Conservation (phyloP, 78 protist genomes). For the Dictyostelium capitatum region DNA sequence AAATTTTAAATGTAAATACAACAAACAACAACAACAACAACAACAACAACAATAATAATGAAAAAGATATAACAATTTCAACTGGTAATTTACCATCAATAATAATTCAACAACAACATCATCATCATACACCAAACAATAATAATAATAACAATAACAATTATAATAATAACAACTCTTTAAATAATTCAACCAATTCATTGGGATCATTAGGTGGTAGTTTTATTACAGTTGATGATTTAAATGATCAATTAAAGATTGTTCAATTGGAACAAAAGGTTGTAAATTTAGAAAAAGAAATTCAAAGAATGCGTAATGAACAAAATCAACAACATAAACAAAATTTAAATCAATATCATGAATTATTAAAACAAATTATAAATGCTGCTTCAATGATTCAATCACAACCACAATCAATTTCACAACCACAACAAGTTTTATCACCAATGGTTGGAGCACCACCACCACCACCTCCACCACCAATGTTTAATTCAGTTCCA, state of each 20-base stretch:
- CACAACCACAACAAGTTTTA: background rate
- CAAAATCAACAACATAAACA: conserved; percentile 38
- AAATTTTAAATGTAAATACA: conserved; percentile 8
- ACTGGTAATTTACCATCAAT: background rate
- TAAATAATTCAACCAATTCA: background rate
- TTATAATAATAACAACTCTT: background rate
- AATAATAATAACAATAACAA: background rate
- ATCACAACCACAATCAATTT: background rate
- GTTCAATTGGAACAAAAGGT: conserved; percentile 38
- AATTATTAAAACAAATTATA: conserved; percentile 60
- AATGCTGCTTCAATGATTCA: conserved; percentile 45
- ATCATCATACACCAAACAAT: background rate
- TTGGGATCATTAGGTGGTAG: background rate
- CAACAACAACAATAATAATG: background rate
- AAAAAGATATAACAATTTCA: too few relatives aligned
- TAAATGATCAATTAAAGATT: conserved; percentile 30
- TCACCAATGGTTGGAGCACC: background rate
- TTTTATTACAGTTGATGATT: background rate
- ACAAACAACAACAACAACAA: background rate
- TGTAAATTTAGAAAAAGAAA: conserved; percentile 33
- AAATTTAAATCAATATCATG: conserved; percentile 57
- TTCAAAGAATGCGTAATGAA: conserved; percentile 38
- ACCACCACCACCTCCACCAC: conserved; percentile 57
- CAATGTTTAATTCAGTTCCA: background rate
- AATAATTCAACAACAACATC: conserved; percentile 17